Percentiles rank a stretch among this genome's conserved stretches.
These are phyloP conservation scores for Pyrus communis DNA, from an alignment of 306 rosid genomes.

Conservation along the genomic window DNA sequence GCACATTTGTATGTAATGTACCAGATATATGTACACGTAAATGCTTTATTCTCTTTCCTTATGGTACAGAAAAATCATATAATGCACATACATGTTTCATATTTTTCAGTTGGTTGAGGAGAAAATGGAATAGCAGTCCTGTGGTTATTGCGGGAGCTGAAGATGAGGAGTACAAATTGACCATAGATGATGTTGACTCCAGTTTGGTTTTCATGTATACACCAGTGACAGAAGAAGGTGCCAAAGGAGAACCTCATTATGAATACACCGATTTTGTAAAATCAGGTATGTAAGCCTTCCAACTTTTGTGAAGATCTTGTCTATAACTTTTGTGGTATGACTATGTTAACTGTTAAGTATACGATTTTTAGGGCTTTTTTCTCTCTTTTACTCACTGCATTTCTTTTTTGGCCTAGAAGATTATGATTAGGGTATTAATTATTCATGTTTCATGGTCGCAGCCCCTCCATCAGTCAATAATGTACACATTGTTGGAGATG, in stretches of 20 bases:
- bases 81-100: constrained; percentile 10
- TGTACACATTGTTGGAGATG: constrained; percentile 73
- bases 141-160: constrained; percentile 91
- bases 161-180: constrained; percentile 69
- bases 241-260: constrained; percentile 94
- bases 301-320: neutral
- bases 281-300: constrained; percentile 53
- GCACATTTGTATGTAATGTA: neutral
- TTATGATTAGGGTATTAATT: neutral
- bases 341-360: neutral
- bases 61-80: constrained; percentile 8
- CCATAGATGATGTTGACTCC: constrained; percentile 81
- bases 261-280: constrained; percentile 83
- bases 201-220: constrained; percentile 98
- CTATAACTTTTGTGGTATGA: neutral
- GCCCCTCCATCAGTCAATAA: constrained; percentile 88
- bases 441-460: constrained; percentile 23
- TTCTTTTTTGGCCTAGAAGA: neutral
- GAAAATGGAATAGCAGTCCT: constrained; percentile 93
- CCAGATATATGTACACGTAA: neutral
- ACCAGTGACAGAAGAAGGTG: constrained; percentile 90
- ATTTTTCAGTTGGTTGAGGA: constrained; percentile 82
- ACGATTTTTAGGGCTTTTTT: neutral
- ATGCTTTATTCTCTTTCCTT: constrained; percentile 8
- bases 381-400: neutral